Percentiles rank a stretch among this genome's conserved stretches.
These are phyloP conservation scores for Nothophaeocryptopus gaeumannii DNA, from an alignment of 2,329 filamentous ascomycete genomes.

Conservation along the genomic window DNA sequence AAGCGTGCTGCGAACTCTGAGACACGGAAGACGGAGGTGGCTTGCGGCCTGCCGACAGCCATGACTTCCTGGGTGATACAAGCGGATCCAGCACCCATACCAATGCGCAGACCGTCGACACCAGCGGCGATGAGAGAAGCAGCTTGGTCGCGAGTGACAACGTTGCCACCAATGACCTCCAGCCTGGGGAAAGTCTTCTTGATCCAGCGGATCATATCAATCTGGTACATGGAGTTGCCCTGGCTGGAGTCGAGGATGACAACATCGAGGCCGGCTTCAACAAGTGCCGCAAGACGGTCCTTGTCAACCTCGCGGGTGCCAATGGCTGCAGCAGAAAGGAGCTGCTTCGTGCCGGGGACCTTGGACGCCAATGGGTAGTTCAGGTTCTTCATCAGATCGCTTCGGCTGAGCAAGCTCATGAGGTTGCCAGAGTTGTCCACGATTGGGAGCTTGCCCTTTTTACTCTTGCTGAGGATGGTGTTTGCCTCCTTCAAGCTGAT, in stretches of 20 bases:
- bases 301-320: slow-evolving; percentile 95
- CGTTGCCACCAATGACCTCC: slow-evolving; percentile 97
- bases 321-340: slow-evolving; percentile 91
- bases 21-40: slow-evolving; percentile 87
- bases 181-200: slow-evolving; percentile 81
- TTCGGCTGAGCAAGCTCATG: slow-evolving; percentile 85
- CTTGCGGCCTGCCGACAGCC: slow-evolving; percentile 95
- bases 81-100: slow-evolving; percentile 96
- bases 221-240: slow-evolving; percentile 97
- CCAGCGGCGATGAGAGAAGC: slow-evolving; percentile 88
- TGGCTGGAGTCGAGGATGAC: slow-evolving; percentile 95
- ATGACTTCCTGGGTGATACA: slow-evolving; percentile 99
- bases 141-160: slow-evolving; percentile 95
- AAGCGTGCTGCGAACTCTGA: slow-evolving; percentile 86
- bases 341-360: slow-evolving; percentile 93
- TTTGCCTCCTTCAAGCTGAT: slow-evolving; percentile 87
- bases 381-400: slow-evolving; percentile 97
- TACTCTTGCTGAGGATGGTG: slow-evolving; percentile 85
- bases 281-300: slow-evolving; percentile 76
- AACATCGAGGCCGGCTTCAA: slow-evolving; percentile 92
- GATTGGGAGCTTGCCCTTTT: slow-evolving; percentile 73
- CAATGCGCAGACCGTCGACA: slow-evolving; percentile 93
- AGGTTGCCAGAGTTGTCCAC: slow-evolving; percentile 49
- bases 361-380: slow-evolving; percentile 96
- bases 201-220: slow-evolving; percentile 96